These are phyloP conservation scores for Talaromyces proteolyticus DNA, from an alignment of 495 filamentous ascomycete genomes.

Conservation along the genomic window DNA sequence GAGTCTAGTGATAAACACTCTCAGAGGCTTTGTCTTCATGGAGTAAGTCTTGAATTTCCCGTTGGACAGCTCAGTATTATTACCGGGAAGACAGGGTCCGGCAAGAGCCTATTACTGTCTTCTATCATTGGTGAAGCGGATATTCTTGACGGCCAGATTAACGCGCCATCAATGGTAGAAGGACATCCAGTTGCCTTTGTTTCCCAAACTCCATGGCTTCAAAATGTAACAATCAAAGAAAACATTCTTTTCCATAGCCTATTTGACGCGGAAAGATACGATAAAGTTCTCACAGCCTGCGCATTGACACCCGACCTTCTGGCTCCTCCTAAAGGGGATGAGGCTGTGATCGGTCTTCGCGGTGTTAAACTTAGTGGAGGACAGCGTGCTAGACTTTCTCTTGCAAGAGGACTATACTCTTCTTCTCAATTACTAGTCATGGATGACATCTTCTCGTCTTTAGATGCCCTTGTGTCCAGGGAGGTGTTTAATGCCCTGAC, in stretches of 20 bases:
- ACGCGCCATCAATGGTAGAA: constrained; percentile 39
- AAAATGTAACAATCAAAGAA: constrained; percentile 73
- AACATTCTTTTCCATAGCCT: constrained; percentile 65
- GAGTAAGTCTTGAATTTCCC: constrained; percentile 53
- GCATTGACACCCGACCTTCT: constrained; percentile 66
- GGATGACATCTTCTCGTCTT: constrained; percentile 7
- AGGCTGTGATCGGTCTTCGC: constrained; percentile 72
- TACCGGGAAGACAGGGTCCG: constrained; percentile 60
- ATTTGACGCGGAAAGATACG: constrained; percentile 41
- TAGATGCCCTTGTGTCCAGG: constrained; percentile 36
- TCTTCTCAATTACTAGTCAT: constrained; percentile 52
- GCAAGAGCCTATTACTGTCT: constrained; percentile 61
- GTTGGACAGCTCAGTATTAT: constrained; percentile 55
- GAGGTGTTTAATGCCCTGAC: constrained; percentile 4
- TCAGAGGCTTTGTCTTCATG: constrained; percentile 50
- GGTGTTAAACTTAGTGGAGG: constrained; percentile 76
- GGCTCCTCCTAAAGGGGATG: constrained; percentile 68
- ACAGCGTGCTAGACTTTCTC: constrained; percentile 25
- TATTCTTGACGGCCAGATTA: constrained; percentile 43
- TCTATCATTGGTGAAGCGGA: constrained; percentile 63
- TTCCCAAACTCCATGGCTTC: constrained; percentile 72
- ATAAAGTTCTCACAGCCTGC: constrained; percentile 50
- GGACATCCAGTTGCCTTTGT: constrained; percentile 56
- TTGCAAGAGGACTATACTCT: constrained; percentile 36
- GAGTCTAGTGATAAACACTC: constrained; percentile 29